Conservation (phyloP, 2,329 filamentous ascomycete species). For the Pseudocercospora crystallina region DNA sequence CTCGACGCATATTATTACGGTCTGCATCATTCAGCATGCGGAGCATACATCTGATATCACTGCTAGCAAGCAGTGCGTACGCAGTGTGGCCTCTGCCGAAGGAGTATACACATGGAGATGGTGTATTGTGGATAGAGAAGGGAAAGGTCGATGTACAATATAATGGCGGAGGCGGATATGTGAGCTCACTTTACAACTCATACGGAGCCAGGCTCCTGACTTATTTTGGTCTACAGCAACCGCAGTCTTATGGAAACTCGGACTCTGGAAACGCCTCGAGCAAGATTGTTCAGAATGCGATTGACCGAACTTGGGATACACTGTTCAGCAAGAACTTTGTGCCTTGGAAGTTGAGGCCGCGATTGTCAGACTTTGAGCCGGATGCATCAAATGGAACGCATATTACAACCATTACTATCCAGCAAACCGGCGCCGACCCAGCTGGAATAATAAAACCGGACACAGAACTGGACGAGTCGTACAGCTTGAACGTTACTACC, state of each 20-base stretch:
- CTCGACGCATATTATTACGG: no score
- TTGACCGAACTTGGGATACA: constrained; percentile 57
- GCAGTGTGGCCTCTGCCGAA: constrained; percentile 48
- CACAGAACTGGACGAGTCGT: constrained; percentile 71
- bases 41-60: constrained; percentile 10
- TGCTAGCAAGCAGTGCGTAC: constrained; percentile 24
- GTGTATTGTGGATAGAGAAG: constrained; percentile 41
- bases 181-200: constrained; percentile 16
- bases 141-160: constrained; percentile 41
- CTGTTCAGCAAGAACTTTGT: constrained; percentile 70
- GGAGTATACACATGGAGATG: constrained; percentile 40
- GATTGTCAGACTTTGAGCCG: constrained; percentile 67
- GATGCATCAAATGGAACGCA: constrained; percentile 39
- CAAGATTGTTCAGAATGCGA: constrained; percentile 48
- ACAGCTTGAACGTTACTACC: constrained; percentile 61
- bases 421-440: constrained; percentile 58
- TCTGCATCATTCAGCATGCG: constrained; percentile 5
- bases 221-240: constrained; percentile 11
- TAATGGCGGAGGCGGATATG: constrained; percentile 26
- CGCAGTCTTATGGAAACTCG: constrained; percentile 8
- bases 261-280: constrained; percentile 2
- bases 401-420: constrained; percentile 62
- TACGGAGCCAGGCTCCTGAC: constrained; percentile 15
- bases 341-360: constrained; percentile 74
- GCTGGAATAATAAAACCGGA: constrained; percentile 59